Conservation (phyloP, 2,329 filamentous ascomycete genomes). For the Ophiobolus disseminans region DNA sequence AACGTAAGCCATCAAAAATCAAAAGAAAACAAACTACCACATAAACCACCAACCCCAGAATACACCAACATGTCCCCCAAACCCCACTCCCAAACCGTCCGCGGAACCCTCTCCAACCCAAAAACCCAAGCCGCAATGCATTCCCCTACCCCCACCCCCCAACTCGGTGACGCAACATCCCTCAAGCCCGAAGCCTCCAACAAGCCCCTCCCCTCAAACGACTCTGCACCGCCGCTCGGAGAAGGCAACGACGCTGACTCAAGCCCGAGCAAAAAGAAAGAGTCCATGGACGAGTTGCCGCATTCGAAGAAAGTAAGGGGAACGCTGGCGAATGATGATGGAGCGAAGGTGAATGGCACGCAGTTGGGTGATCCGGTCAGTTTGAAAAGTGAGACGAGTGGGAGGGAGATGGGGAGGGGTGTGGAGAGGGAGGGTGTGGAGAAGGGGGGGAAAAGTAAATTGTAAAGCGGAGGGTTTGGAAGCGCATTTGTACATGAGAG, state of each 20-base stretch:
- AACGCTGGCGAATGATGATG: constrained; percentile 28
- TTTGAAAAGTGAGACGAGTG: constrained; percentile 39
- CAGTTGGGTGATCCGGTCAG: constrained; percentile 41
- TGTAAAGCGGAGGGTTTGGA: too few relatives aligned
- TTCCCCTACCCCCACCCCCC: constrained; percentile 18
- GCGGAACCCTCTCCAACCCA: constrained; percentile 40
- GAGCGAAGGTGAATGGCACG: constrained; percentile 29
- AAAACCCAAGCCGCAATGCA: constrained; percentile 32
- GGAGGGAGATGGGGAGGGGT: constrained; percentile 19
- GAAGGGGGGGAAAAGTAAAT: constrained; percentile 24
- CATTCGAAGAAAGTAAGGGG: constrained; percentile 36
- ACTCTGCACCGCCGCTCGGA: constrained; percentile 16
- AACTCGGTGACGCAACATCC: constrained; percentile 35
- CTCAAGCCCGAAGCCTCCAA: constrained; percentile 26
- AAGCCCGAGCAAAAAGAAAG: too few relatives aligned
- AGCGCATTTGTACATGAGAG: too few relatives aligned
- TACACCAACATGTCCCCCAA: too few relatives aligned
- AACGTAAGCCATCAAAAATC: too few relatives aligned
- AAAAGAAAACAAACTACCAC: too few relatives aligned
- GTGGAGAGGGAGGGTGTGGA: constrained; percentile 28
- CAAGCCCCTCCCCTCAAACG: constrained; percentile 16
- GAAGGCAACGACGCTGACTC: constrained; percentile 15
- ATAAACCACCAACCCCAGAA: too few relatives aligned
- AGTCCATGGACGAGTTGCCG: constrained; percentile 15
- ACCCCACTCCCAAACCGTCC: constrained; percentile 39